Percentiles rank a stretch among this genome's conserved stretches.
Conservation (phyloP, 768 basidiomycete genomes). For the Agaricus blazei region DNA sequence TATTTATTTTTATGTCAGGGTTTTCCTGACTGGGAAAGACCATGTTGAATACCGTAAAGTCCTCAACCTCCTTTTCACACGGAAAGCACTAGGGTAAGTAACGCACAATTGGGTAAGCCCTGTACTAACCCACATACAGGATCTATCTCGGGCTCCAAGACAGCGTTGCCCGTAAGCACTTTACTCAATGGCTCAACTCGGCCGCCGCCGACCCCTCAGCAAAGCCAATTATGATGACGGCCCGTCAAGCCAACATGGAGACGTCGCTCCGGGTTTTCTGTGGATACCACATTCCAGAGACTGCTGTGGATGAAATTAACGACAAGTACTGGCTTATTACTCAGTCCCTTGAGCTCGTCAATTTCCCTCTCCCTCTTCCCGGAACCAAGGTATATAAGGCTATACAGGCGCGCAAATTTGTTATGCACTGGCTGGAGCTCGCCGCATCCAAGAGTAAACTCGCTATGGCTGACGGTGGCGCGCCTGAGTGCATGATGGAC, state of each 20-base stretch:
- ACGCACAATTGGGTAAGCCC: conserved; percentile 5
- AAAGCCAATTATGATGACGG: conserved; percentile 80
- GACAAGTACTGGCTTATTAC: conserved; percentile 98
- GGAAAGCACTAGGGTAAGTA: conserved; percentile 81
- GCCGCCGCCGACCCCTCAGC: conserved; percentile 43
- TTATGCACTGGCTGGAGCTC: conserved; percentile 72
- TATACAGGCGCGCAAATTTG: conserved; percentile 83
- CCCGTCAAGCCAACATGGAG: conserved; percentile 94
- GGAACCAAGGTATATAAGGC: conserved; percentile 97
- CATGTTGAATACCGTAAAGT: conserved; percentile 93
- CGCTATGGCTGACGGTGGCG: conserved; percentile 73
- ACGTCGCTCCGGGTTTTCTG: conserved; percentile 96
- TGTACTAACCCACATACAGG: conserved; percentile 29
- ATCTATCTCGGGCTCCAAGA: conserved; percentile 87
- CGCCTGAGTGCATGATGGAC: conserved; percentile 88
- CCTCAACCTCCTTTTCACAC: conserved; percentile 89
- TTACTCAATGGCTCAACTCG: conserved; percentile 65
- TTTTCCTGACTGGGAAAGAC: conserved; percentile 92
- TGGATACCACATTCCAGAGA: conserved; percentile 81
- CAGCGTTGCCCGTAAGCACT: conserved; percentile 69
- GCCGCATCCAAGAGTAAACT: conserved; percentile 79
- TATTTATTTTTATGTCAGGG: conserved; percentile 43
- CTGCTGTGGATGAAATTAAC: conserved; percentile 74
- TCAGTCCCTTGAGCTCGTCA: conserved; percentile 92
- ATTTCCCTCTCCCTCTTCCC: conserved; percentile 93